Conservation (phyloP, 1,139 yeast genomes). For the Hansenula sp. region DNA sequence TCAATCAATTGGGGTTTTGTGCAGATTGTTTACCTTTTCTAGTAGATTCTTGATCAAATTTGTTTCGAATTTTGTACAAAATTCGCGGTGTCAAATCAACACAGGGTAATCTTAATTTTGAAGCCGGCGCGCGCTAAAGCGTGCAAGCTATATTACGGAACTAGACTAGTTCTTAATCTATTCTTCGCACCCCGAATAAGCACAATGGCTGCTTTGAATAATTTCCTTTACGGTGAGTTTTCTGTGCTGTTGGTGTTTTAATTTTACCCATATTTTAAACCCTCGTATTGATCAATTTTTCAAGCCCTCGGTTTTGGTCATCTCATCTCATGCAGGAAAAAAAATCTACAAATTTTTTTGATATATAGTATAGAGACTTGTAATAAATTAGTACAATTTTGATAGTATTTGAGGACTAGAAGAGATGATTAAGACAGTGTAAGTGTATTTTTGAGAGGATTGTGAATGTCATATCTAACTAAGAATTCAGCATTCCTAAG, state of each 20-base stretch:
- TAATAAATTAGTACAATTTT: no score
- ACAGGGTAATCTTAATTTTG: constrained; percentile 1
- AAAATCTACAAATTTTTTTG: background rate
- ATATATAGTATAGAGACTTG: background rate
- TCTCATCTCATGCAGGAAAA: background rate
- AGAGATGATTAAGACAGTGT: constrained; percentile 64
- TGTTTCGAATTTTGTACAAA: background rate
- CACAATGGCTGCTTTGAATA: no score
- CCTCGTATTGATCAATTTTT: background rate
- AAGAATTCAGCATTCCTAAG: constrained; percentile 57
- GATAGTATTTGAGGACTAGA: no score
- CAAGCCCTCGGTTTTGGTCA: background rate
- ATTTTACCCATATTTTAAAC: background rate
- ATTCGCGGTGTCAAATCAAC: background rate
- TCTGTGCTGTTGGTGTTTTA: background rate
- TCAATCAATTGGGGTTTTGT: background rate
- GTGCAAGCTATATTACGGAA: no score
- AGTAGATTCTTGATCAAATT: background rate
- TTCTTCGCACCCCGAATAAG: no score
- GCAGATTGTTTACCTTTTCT: background rate
- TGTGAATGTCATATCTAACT: background rate
- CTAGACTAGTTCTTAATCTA: no score
- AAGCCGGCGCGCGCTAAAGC: no score
- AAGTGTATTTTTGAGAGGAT: constrained; percentile 5
- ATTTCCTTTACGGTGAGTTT: no score